phyloP scores from a whole-genome alignment of 1,284 basidiomycete genomes.

The Marasmius tenuissimus region DNA sequence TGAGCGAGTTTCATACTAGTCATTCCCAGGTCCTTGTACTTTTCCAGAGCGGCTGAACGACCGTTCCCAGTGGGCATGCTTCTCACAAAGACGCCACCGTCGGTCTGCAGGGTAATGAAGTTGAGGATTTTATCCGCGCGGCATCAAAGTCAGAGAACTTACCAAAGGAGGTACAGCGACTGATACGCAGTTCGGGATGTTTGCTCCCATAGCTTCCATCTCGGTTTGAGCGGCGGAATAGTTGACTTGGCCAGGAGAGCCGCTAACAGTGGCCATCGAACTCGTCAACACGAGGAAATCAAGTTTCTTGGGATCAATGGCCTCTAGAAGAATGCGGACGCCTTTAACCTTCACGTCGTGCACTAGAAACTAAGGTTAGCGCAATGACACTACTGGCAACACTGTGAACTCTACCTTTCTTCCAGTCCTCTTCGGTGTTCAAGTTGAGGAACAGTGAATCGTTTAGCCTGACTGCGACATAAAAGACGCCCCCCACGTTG shows the following conservation, averaged over 20 bases:
- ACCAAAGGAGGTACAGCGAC: conserved; percentile 1
- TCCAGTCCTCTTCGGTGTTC: conserved; percentile 14
- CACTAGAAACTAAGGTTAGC: not conserved
- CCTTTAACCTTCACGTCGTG: not conserved
- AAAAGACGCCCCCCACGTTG: conserved; percentile 15
- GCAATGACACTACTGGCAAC: too few relatives aligned
- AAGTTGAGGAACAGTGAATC: conserved; percentile 17
- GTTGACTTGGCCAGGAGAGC: conserved; percentile 1
- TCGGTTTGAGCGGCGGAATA: not conserved
- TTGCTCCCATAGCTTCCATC: conserved; percentile 1
- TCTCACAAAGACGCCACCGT: conserved; percentile 1
- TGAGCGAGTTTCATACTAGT: not conserved
- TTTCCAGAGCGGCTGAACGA: not conserved
- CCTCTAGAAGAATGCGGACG: not conserved
- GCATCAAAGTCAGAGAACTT: not conserved
- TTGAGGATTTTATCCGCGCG: too few relatives aligned
- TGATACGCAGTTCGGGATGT: not conserved
- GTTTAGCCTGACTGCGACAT: conserved; percentile 16
- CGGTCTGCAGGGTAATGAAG: not conserved
- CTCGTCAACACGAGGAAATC: conserved; percentile 2
- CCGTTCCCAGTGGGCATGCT: conserved; percentile 2
- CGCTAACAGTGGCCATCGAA: conserved; percentile 1
- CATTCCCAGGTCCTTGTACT: conserved; percentile 3
- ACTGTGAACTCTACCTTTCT: conserved; percentile 8
- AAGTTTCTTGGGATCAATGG: conserved; percentile 1